These are phyloP conservation scores for Orychophragmus violaceus DNA, from an alignment of 345 rosid species.

Conservation along the genomic window DNA sequence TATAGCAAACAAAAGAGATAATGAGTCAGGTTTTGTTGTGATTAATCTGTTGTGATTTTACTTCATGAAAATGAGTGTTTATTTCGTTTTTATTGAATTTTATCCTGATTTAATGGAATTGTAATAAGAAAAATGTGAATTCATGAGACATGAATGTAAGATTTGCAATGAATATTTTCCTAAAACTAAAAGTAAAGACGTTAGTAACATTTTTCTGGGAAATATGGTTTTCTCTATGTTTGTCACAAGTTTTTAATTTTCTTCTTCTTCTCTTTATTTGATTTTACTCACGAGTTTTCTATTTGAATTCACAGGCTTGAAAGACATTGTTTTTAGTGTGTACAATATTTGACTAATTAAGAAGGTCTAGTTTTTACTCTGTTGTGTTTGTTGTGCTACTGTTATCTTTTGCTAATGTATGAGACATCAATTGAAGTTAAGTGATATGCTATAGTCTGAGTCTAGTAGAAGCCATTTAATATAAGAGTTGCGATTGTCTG, in stretches of 20 bases:
- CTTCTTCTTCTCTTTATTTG: no score
- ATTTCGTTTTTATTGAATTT: background rate
- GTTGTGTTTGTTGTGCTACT: no score
- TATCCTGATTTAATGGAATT: background rate
- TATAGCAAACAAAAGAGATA: no score
- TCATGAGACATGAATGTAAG: background rate
- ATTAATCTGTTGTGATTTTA: no score
- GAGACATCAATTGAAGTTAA: no score
- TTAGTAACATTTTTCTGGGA: background rate
- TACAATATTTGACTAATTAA: background rate
- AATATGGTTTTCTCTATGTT: background rate
- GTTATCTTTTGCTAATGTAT: no score
- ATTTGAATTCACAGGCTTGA: background rate
- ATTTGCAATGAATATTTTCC: background rate
- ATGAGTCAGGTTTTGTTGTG: no score
- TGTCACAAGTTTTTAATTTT: no score
- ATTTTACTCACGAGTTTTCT: constrained; percentile 10
- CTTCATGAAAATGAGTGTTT: background rate
- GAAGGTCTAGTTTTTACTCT: background rate
- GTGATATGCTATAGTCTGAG: no score
- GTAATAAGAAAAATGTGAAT: background rate
- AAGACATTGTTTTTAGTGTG: background rate
- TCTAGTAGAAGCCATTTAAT: no score
- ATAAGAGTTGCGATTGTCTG: no score
- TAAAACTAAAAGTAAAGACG: background rate